Conservation (phyloP, 768 basidiomycete genomes). For the Boletus patriciae region DNA sequence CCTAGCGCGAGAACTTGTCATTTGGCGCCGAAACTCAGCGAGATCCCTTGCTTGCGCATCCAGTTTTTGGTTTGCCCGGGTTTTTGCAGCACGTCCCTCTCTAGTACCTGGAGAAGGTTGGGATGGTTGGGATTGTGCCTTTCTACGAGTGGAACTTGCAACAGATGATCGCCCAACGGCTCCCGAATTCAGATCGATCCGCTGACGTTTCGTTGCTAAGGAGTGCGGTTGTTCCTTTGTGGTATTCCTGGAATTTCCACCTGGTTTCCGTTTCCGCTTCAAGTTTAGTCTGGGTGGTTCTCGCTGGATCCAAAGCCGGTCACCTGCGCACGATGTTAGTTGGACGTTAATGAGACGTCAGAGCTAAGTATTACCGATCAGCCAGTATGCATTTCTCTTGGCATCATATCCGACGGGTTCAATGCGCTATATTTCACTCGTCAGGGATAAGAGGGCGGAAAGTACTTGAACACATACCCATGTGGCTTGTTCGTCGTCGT, state of each 20-base stretch:
- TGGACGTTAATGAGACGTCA: background rate
- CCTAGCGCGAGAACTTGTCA: constrained; percentile 14
- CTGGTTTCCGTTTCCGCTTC: constrained; percentile 44
- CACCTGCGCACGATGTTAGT: constrained; percentile 44
- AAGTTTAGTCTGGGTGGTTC: constrained; percentile 48
- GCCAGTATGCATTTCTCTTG: constrained; percentile 78
- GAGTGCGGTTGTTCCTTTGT: constrained; percentile 24
- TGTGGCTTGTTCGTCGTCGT: constrained; percentile 70
- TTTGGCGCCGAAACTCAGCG: constrained; percentile 58
- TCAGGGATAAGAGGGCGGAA: background rate
- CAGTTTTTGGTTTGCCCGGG: constrained; percentile 66
- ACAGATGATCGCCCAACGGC: constrained; percentile 4
- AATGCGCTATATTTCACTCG: constrained; percentile 56
- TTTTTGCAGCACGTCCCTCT: constrained; percentile 64
- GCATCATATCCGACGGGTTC: constrained; percentile 85
- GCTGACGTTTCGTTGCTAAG: constrained; percentile 27
- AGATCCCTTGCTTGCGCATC: constrained; percentile 69
- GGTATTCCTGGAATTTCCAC: constrained; percentile 14
- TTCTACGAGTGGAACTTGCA: constrained; percentile 16
- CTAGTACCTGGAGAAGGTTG: constrained; percentile 36
- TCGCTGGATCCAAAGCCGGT: constrained; percentile 88
- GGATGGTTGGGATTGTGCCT: constrained; percentile 5
- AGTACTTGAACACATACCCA: constrained; percentile 58
- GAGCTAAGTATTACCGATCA: constrained; percentile 63
- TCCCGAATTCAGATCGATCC: constrained; percentile 9